Evolutionary conservation across 441 rosid species (phyloP), one percentile per base, ranked within the genome.

Genomic region (Manihot esculenta): DNA sequence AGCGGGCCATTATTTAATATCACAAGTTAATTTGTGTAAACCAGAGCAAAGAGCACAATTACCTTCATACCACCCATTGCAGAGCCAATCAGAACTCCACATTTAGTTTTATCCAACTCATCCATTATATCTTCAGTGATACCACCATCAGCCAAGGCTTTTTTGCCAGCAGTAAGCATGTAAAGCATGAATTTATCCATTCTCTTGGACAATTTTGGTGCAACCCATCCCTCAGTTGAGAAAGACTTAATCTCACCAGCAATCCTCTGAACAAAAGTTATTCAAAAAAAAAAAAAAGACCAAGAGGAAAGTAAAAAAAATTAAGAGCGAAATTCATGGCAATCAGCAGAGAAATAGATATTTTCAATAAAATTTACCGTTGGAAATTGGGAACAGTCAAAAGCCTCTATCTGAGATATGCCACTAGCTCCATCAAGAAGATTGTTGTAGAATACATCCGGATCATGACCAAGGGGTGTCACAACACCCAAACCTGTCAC

Each of bases 111-210:
- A 80, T 89, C 86, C 66, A 92, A 77, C 72, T 83, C 88, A 50
- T 85, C 79, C 96, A 95, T 89, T 21, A 87, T 86, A 64, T 93
- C 94, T 75, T 88, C 90, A 53, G 93, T 88, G 38, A 95, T 79
- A 20, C 98, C 95, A 78, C 95, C 99, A 84, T 95, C 91, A 24
- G 80, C 90, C 86, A 95, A 82, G 73, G 99, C 99, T 77, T 93
- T 95, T 85, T 95, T 95, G 10, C 99, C 98, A 44, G 99, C 99
- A 17, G 88, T 93, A 60, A 95, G 93, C 83, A 89, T 84, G 82
- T 95, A 95, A 75, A 77, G 99, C 99, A 95, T 95, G 86, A 95
- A 95, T 69, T 91, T 95, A 73, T 95, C 99, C 99, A 95, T 93
- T 83, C 99, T 84, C 86, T 88, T 93, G 2, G 99, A 87, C 60